phyloP scores from a whole-genome alignment of 2,329 filamentous ascomycete species.

The Teratosphaeria gauchensis region DNA sequence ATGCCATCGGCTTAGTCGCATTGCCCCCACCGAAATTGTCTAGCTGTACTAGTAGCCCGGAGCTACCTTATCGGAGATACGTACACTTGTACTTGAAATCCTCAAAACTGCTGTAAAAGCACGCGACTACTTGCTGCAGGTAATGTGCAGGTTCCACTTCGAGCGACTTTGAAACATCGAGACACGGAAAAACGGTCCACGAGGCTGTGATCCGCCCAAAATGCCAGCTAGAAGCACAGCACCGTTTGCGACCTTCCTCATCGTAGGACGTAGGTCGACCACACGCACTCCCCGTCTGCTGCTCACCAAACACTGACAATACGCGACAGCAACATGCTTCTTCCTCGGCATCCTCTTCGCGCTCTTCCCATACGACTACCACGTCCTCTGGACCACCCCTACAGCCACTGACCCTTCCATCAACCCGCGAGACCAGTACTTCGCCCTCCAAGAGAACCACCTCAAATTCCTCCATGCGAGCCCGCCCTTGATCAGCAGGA shows the following conservation, averaged over 20 bases:
- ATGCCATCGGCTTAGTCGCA: not conserved
- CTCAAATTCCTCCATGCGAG: conserved; percentile 84
- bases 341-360: conserved; percentile 98
- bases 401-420: conserved; percentile 27
- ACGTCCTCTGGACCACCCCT: conserved; percentile 69
- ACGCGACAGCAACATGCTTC: conserved; percentile 63
- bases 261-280: conserved; percentile 71
- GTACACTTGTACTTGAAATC: not conserved
- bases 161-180: not conserved
- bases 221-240: conserved; percentile 22
- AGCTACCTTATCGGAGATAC: not conserved
- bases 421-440: conserved; percentile 51
- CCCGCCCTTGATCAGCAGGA: conserved; percentile 81
- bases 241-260: conserved; percentile 90
- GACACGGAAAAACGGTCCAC: not conserved
- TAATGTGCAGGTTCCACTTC: not conserved
- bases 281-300: not conserved
- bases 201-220: not conserved
- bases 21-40: not conserved
- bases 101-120: not conserved
- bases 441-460: conserved; percentile 78
- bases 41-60: not conserved
- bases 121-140: not conserved
- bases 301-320: not conserved
- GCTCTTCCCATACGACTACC: conserved; percentile 90